Base-by-base conservation (phyloP, 169 alveolate species). In the Plasmodium fragile region DNA sequence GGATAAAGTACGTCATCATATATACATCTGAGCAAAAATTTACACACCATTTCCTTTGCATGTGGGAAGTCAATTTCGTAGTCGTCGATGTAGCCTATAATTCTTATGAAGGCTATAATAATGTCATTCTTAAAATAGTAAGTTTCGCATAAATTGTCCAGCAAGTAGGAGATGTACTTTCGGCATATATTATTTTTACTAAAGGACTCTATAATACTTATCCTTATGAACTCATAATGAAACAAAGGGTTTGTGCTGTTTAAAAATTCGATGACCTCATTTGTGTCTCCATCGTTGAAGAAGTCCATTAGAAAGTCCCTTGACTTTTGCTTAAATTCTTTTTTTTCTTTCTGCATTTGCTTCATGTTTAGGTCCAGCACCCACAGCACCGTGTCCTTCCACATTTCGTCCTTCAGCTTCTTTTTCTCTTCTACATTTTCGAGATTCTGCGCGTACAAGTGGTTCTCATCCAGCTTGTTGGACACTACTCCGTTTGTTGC, bases 11-110 rank as follows among this genome's bases (percentile, higher is more conserved):
- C 89, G 65, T 89, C 94, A 25, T 89, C 94, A 78, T 89, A 65
- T 18, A 89, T 89, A 77, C 94, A 89, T 13, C 94, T 73, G n/a
- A 78, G 59, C 30, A 89, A 49, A 89, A 89, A 89, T 78, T 89
- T 89, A 65, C 94, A 89, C 1, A 69, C 45, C 94, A 89, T 89
- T 89, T 89, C 94, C 70, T 89, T 89, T 39, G 90, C 70, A 25
- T 89, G 70, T 13, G 94, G 94, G 45, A 89, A 89, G 71, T 89
- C 94, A 39, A 89, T 89, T 89, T 89, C 94, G 71, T 89, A 89
- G 81, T 89, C 94, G 70, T 89, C 94, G 25, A 89, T 89, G 30
- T 89, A 77, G 13, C 94, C 94, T 77, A 89, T 89, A 78, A 89
- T 89, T 89, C 94, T 39, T 36, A 89, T 78, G 55, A 89, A 89